Evolutionary conservation across 2,329 filamentous ascomycete species (phyloP).

Genomic region (Fusarium equiseti): DNA sequence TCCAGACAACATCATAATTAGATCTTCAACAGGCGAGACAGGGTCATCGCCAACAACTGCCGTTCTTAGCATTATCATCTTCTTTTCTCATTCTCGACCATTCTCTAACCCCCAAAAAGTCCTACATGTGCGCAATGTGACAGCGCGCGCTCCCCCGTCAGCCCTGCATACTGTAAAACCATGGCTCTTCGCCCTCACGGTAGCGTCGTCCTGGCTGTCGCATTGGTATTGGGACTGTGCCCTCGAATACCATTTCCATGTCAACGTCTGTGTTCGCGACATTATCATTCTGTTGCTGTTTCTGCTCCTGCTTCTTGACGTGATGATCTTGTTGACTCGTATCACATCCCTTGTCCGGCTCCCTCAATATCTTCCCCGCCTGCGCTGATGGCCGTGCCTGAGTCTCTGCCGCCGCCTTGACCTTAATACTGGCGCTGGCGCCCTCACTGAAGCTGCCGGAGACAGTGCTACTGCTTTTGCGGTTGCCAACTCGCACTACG

Average conservation of each 20-base stretch:
- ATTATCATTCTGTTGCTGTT: slow-evolving; percentile 15
- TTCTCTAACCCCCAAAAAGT: slow-evolving; percentile 17
- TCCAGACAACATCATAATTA: background rate
- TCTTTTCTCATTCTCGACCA: slow-evolving; percentile 16
- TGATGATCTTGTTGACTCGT: slow-evolving; percentile 32
- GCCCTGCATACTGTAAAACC: slow-evolving; percentile 55
- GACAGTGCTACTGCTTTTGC: slow-evolving; percentile 32
- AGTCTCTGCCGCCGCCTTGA: slow-evolving; percentile 37
- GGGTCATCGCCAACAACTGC: slow-evolving; percentile 26
- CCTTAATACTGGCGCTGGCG: slow-evolving; percentile 31
- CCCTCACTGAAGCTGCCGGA: slow-evolving; percentile 24
- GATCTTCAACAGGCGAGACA: slow-evolving; percentile 15
- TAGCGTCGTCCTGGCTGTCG: slow-evolving; percentile 67
- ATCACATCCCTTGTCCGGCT: slow-evolving; percentile 37
- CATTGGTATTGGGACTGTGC: slow-evolving; percentile 73
- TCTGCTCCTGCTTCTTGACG: slow-evolving; percentile 14
- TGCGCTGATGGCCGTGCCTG: slow-evolving; percentile 38
- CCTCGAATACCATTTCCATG: slow-evolving; percentile 59
- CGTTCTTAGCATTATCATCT: slow-evolving; percentile 25
- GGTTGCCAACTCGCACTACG: slow-evolving; percentile 69
- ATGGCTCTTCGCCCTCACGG: slow-evolving; percentile 55
- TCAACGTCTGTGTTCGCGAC: slow-evolving; percentile 24
- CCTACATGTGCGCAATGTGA: slow-evolving; percentile 10
- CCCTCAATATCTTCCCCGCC: slow-evolving; percentile 33
- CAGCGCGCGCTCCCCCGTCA: slow-evolving; percentile 39